Evolutionary conservation across 2,329 filamentous ascomycete species (phyloP), one percentile per base, ranked within the genome.

Genomic region (Paraconiothyrium sp.): DNA sequence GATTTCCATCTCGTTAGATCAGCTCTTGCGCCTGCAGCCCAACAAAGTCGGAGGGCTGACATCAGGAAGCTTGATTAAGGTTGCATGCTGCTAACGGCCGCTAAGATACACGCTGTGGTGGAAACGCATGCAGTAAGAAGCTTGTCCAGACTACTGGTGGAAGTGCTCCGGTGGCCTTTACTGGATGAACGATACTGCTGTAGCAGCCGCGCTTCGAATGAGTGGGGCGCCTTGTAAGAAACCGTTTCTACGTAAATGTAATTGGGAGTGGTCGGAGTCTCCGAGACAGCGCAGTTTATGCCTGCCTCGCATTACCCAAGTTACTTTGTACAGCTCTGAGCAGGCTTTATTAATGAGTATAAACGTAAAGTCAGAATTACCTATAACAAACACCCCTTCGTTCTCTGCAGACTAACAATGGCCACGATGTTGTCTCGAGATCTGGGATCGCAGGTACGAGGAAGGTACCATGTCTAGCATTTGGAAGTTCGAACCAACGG

Each of bases 41-140:
- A 13, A 46, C 20, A 13, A 20, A 5, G 24, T 24, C 20, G 1
- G 43, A 46, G 43, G 43, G 43, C 43, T 46, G 43, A 11, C 20
- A 24, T 13, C 14, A 32, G n/a, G 24, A 43, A 16, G 27, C 24
- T 34, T 34, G 39, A 34, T 55, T 46, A 55, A 44, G 27, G 39
- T 55, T 55, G 39, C 39, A 46, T 44, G n/a, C 24, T 34, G 27
- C 39, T 55, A 55, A 35, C 52, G 52, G 52, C 39, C 52, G 30
- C 52, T 55, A 46, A 44, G 4, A 34, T 55, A 34, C 34, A 39
- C 39, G 39, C 16, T 27, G 7, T 46, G 14, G 16, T 5, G n/a
- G n/a, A 41, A 46, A 44, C 16, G 39, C 27, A 55, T 44, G 52
- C 52, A 44, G 39, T 55, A n/a, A 55, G 52, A 55, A 55, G 39